Evolutionary conservation across 148 eudicot genomes (phyloP), one percentile per base, ranked within the genome.

Genomic region (Chenopodium suecicum): DNA sequence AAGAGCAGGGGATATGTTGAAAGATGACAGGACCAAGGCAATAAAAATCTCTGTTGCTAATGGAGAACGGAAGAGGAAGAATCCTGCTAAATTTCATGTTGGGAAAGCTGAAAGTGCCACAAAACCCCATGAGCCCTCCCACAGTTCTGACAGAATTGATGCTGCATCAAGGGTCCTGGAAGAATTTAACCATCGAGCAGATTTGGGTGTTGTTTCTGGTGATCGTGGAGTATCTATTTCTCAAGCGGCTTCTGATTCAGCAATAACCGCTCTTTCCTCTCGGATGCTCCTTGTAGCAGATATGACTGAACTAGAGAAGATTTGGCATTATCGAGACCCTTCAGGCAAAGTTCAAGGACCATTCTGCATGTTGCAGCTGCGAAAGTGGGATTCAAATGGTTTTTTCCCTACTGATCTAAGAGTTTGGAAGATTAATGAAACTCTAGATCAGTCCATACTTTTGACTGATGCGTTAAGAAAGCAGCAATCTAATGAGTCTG

Each of bases 301-400:
- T 37, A 82, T 78, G 78, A 83, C 84, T 72, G 98, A 91, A 84
- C 81, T 82, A 73, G 94, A 90, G 32, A 92, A 87, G 84, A 64
- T 86, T 73, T 97, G 99, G 99, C 91, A 92, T 78, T 97, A 97
- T 81, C 85, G 87, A 82, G 99, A 97, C 70, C 99, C 98, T 14
- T 81, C 82, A 70, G 97, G 93, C 77, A 90, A 83, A 63, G 77
- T 91, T 85, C 99, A 94, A 87, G 99, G 99, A 76, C 98, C 99
- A 66, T 97, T 97, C 81, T 87, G 87, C 79, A 78, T 90, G 91
- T 73, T 89, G 80, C 93, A 90, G 89, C 85, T 97, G 70, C 93
- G 93, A 52, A 90, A 90, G 85, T 97, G 99, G 97, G 91, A 85
- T 82, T 85, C 89, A 19, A 88, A 89, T 70, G 95, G 95, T 25